These are phyloP conservation scores for sweet orange (Citrus sinensis) DNA, from an alignment of 345 rosid genomes.

Conservation along the genomic window DVS_A1.0 CM039163.1:6571501-6572000, in stretches of 20 bases:
- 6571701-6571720: constrained; percentile 56
- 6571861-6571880: constrained; percentile 33
- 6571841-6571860: constrained; percentile 52
- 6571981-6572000: neutral
- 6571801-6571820: constrained; percentile 57
- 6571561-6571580: constrained; percentile 37
- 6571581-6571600: constrained; percentile 37
- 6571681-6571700: constrained; percentile 58
- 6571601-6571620: constrained; percentile 45
- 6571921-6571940: constrained; percentile 28
- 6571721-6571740: constrained; percentile 46
- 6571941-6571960: neutral
- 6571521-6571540: constrained; percentile 25
- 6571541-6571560: constrained; percentile 28
- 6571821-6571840: constrained; percentile 66
- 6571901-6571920: constrained; percentile 60
- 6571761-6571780: constrained; percentile 78
- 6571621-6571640: constrained; percentile 46
- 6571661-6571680: constrained; percentile 46
- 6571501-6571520: constrained; percentile 44
- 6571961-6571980: neutral
- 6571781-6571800: constrained; percentile 56
- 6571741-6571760: constrained; percentile 79
- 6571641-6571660: constrained; percentile 37
- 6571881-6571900: constrained; percentile 50